Conservation (phyloP, 2,329 filamentous ascomycete species). For the Lasiodiplodia hormozganensis region DNA sequence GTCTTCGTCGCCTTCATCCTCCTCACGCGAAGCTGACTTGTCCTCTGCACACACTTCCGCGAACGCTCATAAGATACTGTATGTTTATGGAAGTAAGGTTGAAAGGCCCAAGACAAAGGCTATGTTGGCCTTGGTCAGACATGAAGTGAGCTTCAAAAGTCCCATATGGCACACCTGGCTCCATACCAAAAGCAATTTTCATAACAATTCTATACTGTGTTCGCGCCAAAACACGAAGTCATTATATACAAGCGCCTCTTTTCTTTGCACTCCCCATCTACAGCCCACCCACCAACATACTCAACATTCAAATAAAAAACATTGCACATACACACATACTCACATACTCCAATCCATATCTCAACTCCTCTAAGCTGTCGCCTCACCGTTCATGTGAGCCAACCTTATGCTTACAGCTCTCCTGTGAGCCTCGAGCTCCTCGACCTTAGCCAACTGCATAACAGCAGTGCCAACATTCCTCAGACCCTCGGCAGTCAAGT, state of each 20-base stretch:
- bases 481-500: slow-evolving; percentile 84
- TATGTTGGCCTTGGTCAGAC: too few species aligned
- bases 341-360: too few species aligned
- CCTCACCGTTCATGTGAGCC: slow-evolving; percentile 35
- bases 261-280: neutral
- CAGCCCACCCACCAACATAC: neutral
- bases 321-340: neutral
- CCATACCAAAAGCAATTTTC: neutral
- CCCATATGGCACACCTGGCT: too few species aligned
- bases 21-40: too few species aligned
- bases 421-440: slow-evolving; percentile 92
- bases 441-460: slow-evolving; percentile 93
- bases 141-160: too few species aligned
- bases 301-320: neutral
- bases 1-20: too few species aligned
- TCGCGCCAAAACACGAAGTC: slow-evolving; percentile 11
- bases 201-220: slow-evolving; percentile 13
- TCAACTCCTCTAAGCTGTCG: neutral
- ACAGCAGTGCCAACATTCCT: slow-evolving; percentile 86
- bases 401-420: slow-evolving; percentile 72
- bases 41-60: too few species aligned
- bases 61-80: too few species aligned
- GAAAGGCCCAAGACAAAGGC: too few species aligned
- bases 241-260: slow-evolving; percentile 23
- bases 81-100: too few species aligned